These are phyloP conservation scores for Boletus fagicola DNA, from an alignment of 768 basidiomycete species.

Conservation along the genomic window DNA sequence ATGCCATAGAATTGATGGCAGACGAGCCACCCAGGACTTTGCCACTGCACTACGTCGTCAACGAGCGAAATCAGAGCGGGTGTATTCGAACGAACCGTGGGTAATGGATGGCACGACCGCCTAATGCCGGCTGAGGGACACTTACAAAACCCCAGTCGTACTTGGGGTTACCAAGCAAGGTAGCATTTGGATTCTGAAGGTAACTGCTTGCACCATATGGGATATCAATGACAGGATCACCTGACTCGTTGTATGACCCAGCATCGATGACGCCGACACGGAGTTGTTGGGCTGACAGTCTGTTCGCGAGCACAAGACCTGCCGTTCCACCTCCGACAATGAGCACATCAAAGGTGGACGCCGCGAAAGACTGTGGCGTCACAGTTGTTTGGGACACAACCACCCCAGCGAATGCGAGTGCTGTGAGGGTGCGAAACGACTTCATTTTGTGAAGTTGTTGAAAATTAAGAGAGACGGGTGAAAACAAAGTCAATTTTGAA, in stretches of 20 bases:
- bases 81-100: not conserved
- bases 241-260: not conserved
- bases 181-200: not conserved
- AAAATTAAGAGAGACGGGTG: not conserved
- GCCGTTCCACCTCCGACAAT: not conserved
- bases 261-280: constrained; percentile 1
- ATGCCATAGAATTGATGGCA: not conserved
- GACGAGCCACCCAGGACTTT: constrained; percentile 5
- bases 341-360: not conserved
- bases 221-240: not conserved
- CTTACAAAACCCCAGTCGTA: not conserved
- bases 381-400: not conserved
- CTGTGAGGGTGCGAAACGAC: not conserved
- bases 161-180: not conserved
- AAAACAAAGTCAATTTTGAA: too few relatives aligned
- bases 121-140: not conserved
- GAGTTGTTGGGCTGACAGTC: not conserved
- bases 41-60: not conserved
- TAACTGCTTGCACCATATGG: not conserved
- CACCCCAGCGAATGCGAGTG: not conserved
- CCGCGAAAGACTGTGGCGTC: not conserved
- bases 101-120: not conserved
- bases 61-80: not conserved
- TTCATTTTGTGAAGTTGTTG: not conserved
- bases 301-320: not conserved